Evolutionary conservation across 148 eudicot genomes (phyloP), one percentile per base, ranked within the genome.

Genomic region (Spergularia marina): DNA sequence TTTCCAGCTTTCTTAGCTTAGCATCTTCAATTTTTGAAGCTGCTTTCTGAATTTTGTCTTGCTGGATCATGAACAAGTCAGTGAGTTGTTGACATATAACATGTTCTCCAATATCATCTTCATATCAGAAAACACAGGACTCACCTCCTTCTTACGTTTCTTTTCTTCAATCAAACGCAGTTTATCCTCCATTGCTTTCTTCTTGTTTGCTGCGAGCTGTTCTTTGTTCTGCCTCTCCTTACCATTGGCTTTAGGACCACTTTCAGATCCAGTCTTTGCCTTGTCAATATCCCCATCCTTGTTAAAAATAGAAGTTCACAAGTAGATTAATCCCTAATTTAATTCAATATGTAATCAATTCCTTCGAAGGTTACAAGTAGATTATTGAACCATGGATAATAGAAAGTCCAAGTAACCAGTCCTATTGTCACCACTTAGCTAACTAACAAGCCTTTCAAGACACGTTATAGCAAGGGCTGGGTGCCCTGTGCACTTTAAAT

Each of bases 11-110:
- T 65, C 81, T 93, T 72, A 84, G 62, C 83, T 87, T 82, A 20
- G 88, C 91, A 81, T 96, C 92, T 84, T 94, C 93, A 20, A 90
- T 96, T 77, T 94, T 91, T 76, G 84, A 53, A 72, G 89, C 87
- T 72, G 85, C 91, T 82, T 90, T 91, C 70, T 77, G 87, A 84
- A 82, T 76, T 77, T 85, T 89, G 76, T 91, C 96, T 84, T 79
- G 85, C 98, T 94, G 84, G 17, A 41, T 65, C 62, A 76, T 16
- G 47, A 71, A 63, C 53, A 53, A 76, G 69, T 41, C 30, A 53
- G 63, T 68, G 55, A 79, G 68, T 65, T 77, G 40, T 78, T 53
- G 52, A 6, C 70, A 15, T 17, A 25, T 2, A 52, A 41, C 40
- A 54, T 25, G 65, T 10, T 39, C 51, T 7, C 30, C 70, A 70